Conservation (phyloP, 306 rosid genomes). For the Ormosia semicastrata region DNA sequence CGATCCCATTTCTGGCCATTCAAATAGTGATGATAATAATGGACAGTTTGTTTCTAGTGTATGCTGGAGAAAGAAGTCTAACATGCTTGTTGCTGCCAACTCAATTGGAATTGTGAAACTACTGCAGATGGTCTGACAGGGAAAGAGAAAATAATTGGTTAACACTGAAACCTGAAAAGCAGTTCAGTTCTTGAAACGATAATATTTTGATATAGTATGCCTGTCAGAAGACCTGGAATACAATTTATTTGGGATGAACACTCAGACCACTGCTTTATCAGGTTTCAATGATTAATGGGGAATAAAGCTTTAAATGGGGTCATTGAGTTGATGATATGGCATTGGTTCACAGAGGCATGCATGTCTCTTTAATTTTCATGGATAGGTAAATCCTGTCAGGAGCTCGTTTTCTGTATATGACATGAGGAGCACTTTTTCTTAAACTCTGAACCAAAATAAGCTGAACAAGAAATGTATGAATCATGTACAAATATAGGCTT, state of each 20-base stretch:
- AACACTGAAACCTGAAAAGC: constrained; percentile 17
- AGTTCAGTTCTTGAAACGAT: background rate
- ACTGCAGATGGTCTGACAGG: constrained; percentile 53
- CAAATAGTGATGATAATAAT: constrained; percentile 34
- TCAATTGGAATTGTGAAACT: constrained; percentile 66
- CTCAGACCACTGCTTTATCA: background rate
- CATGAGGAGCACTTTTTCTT: background rate
- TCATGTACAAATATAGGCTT: constrained; percentile 18
- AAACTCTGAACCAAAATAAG: constrained; percentile 12
- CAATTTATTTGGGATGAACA: constrained; percentile 16
- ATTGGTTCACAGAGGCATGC: constrained; percentile 18
- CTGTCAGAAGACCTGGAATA: background rate
- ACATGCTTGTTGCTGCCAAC: constrained; percentile 64
- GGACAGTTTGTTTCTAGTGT: constrained; percentile 74
- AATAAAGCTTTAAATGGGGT: background rate
- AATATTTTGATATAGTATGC: background rate
- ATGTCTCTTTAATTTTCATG: background rate
- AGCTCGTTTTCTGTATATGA: background rate
- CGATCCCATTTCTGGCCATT: constrained; percentile 55
- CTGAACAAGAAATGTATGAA: constrained; percentile 19
- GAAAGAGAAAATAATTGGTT: background rate
- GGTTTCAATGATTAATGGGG: constrained; percentile 1
- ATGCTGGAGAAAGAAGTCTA: constrained; percentile 68
- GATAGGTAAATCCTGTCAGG: constrained; percentile 3
- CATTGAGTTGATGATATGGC: background rate